Evolutionary conservation across 768 basidiomycete species (phyloP), one percentile per base, ranked within the genome.

Genomic region (Termitomyces sp.): DNA sequence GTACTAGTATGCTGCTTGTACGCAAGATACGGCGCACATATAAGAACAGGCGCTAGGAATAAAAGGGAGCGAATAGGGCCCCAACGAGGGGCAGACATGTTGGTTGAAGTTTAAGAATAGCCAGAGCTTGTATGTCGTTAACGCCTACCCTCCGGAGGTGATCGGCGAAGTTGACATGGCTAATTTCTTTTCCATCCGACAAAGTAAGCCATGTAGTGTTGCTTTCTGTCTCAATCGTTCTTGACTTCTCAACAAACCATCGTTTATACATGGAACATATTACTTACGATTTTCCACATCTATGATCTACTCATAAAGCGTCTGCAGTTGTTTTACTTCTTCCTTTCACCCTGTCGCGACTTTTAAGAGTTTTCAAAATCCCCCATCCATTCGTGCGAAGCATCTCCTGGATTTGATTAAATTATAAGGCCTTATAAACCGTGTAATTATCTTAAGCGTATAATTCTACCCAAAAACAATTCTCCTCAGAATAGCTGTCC

Each of bases 21-120:
- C 4, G 85, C 78, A 48, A 80, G 69, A 64, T 77, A 76, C 0
- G 83, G 82, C 4, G 79, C 75, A 10, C 72, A 73, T 50, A 89
- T 65, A 32, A 89, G 73, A 8, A 88, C 72, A 3, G 87, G 86
- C 0, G 80, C 70, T 14, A 90, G 72, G 0, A 71, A 76, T 40
- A 88, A 66, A 60, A 87, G 66, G 25, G 88, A 88, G 64, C 80
- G 80, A 63, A 83, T 68, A 36, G 84, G 83, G 20, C 88, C 86
- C 87, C 86, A 88, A 63, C 71, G 74, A 57, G 65, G 43, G 57
- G 57, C 46, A 25, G 61, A 46, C 67, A 68, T 68, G 59, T 56
- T 68, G 61, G 63, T 61, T 38, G 31, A n/a, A 25, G 42, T n/a
- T 31, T 51, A 55, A 63, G 51, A 49, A 53, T 29, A 25, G 55